Conservation (phyloP, 257 asterid species). For the Lithospermum erythrorhizon region DNA sequence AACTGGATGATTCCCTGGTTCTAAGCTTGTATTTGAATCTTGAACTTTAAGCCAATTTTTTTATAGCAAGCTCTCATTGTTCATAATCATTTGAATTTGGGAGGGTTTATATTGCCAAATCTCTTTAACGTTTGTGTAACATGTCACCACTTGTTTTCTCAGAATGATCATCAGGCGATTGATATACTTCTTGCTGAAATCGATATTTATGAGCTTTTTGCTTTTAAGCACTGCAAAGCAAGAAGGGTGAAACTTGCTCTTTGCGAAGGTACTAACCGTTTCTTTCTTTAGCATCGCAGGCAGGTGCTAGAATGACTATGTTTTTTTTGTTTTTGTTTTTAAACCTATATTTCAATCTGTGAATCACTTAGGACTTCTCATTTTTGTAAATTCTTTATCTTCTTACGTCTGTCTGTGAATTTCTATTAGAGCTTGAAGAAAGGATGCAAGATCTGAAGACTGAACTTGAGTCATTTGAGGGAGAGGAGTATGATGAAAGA, state of each 20-base stretch:
- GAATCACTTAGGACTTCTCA: neutral
- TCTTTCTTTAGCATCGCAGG: slow-evolving; percentile 6
- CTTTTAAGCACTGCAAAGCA: slow-evolving; percentile 91
- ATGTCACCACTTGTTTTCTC: slow-evolving; percentile 21
- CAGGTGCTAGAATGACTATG: neutral
- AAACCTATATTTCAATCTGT: no score
- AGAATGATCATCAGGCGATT: slow-evolving; percentile 84
- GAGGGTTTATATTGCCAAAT: neutral
- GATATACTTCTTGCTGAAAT: slow-evolving; percentile 97
- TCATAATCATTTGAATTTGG: neutral
- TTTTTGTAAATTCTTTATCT: neutral
- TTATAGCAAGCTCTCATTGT: neutral
- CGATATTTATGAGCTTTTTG: slow-evolving; percentile 93
- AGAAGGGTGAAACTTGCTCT: slow-evolving; percentile 96
- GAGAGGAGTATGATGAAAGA: slow-evolving; percentile 68
- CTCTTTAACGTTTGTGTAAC: neutral
- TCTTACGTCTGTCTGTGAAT: slow-evolving; percentile 9
- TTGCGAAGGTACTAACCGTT: slow-evolving; percentile 60
- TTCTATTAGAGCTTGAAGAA: slow-evolving; percentile 87
- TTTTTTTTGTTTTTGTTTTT: neutral
- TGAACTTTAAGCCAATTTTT: neutral
- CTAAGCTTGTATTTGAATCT: neutral
- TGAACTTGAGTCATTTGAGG: slow-evolving; percentile 79
- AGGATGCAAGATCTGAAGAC: slow-evolving; percentile 87
- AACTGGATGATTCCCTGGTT: neutral